Percentiles rank a stretch among this genome's conserved stretches.
These are phyloP conservation scores for Pythium insidiosum DNA, from an alignment of 352 stramenopile species.

Conservation along the genomic window DNA sequence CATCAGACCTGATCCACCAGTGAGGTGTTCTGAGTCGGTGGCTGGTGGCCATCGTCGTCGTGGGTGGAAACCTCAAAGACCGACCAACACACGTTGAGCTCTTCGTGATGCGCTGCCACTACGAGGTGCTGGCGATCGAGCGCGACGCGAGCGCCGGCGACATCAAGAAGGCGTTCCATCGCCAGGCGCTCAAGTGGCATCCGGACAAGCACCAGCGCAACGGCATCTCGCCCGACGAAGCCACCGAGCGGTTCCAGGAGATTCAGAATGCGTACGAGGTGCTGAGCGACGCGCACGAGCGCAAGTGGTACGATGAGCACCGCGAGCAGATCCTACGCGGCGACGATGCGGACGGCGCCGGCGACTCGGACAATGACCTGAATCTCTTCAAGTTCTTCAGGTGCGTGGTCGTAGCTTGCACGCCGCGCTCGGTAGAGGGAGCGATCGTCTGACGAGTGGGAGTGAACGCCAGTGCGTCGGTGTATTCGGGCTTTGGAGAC, in stretches of 20 bases:
- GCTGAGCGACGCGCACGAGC: conserved; percentile 75
- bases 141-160: conserved; percentile 41
- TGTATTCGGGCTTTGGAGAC: conserved; percentile 73
- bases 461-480: conserved; percentile 21
- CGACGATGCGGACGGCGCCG: conserved; percentile 31
- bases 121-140: conserved; percentile 68
- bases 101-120: conserved; percentile 85
- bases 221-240: conserved; percentile 59
- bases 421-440: too few relatives aligned
- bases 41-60: too few relatives aligned
- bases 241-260: conserved; percentile 75
- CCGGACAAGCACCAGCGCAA: conserved; percentile 83
- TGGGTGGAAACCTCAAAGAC: too few relatives aligned
- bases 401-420: conserved; percentile 18
- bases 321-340: conserved; percentile 81
- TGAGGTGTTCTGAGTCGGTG: too few relatives aligned
- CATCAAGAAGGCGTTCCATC: conserved; percentile 74
- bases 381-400: conserved; percentile 81
- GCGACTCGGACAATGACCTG: conserved; percentile 32
- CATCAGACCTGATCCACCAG: too few relatives aligned
- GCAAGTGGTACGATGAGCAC: conserved; percentile 88
- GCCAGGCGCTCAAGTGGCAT: conserved; percentile 73
- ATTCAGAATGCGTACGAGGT: conserved; percentile 85
- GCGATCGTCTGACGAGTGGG: neutral
- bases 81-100: too few relatives aligned